These are phyloP conservation scores for Aureobasidium zeae DNA, from an alignment of 2,329 filamentous ascomycete genomes.

Conservation along the genomic window DNA sequence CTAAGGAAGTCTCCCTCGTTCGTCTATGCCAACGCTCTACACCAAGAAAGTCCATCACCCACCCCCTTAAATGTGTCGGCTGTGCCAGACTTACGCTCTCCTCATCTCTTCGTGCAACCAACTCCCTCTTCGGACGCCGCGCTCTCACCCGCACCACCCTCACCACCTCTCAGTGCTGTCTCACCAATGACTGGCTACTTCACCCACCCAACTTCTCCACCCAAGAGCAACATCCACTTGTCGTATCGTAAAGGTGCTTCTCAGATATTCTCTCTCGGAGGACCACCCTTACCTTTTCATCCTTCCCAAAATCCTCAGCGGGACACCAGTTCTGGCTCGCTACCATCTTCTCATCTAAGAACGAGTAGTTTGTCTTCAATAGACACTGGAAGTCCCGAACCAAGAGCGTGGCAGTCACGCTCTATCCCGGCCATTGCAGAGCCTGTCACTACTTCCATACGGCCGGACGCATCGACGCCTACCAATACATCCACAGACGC, in stretches of 20 bases:
- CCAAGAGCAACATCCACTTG: conserved; percentile 40
- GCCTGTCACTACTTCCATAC: neutral
- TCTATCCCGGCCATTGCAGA: conserved; percentile 7
- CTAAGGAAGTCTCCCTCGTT: conserved; percentile 40
- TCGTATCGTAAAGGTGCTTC: conserved; percentile 43
- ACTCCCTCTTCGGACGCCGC: neutral
- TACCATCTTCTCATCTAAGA: conserved; percentile 1
- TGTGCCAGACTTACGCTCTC: conserved; percentile 7
- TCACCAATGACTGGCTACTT: conserved; percentile 27
- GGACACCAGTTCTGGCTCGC: neutral
- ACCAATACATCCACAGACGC: neutral
- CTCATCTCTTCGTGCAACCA: conserved; percentile 2
- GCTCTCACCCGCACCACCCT: conserved; percentile 25
- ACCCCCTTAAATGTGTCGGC: conserved; percentile 30
- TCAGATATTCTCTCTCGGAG: conserved; percentile 33
- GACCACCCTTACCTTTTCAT: conserved; percentile 11
- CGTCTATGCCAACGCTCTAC: conserved; percentile 44
- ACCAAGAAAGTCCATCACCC: conserved; percentile 17
- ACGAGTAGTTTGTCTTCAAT: conserved; percentile 13
- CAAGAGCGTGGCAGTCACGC: neutral
- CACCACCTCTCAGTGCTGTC: conserved; percentile 26
- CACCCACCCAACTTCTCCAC: conserved; percentile 31
- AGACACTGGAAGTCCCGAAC: conserved; percentile 11
- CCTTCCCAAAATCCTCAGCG: neutral
- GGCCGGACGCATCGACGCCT: neutral